A percentile compares a stretch with the other conserved stretches of the same genome.
phyloP scores from a whole-genome alignment of 1,139 yeast species.

The Hemisphaericaspora xylofermentans region DNA sequence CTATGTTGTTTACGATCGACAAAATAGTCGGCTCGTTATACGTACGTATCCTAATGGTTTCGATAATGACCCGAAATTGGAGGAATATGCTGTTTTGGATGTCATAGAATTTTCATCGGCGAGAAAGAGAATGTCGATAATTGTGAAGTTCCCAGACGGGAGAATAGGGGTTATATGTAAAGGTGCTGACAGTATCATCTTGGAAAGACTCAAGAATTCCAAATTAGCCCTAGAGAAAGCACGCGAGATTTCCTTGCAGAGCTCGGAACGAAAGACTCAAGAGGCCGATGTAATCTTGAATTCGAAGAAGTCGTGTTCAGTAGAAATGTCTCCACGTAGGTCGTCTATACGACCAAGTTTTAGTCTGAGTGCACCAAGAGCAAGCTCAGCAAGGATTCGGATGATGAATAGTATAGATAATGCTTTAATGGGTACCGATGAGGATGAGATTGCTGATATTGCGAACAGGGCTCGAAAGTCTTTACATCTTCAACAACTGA shows the following conservation, averaged over 20 bases:
- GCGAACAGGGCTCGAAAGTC: constrained; percentile 62
- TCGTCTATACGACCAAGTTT: constrained; percentile 38
- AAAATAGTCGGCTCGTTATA: constrained; percentile 56
- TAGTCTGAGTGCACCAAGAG: constrained; percentile 13
- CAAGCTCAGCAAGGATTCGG: constrained; percentile 20
- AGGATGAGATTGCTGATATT: constrained; percentile 59
- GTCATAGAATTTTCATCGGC: constrained; percentile 82
- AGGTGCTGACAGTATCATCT: constrained; percentile 93
- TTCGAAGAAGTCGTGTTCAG: constrained; percentile 39
- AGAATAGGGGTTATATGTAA: constrained; percentile 79
- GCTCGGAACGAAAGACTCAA: constrained; percentile 64
- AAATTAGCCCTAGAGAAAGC: constrained; percentile 63
- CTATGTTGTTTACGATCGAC: constrained; percentile 70
- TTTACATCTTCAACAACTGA: constrained; percentile 58
- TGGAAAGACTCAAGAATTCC: constrained; percentile 65
- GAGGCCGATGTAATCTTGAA: constrained; percentile 81
- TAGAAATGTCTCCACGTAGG: constrained; percentile 22
- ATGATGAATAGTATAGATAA: constrained; percentile 54
- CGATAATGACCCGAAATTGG: constrained; percentile 59
- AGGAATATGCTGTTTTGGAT: constrained; percentile 72
- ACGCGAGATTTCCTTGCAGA: constrained; percentile 56
- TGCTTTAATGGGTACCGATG: constrained; percentile 51
- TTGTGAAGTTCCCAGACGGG: constrained; percentile 78
- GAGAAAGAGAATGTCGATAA: constrained; percentile 92
- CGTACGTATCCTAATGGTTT: constrained; percentile 85